Conservation (phyloP, 768 basidiomycete genomes). For the Leucocoprinus birnbaumii region DNA sequence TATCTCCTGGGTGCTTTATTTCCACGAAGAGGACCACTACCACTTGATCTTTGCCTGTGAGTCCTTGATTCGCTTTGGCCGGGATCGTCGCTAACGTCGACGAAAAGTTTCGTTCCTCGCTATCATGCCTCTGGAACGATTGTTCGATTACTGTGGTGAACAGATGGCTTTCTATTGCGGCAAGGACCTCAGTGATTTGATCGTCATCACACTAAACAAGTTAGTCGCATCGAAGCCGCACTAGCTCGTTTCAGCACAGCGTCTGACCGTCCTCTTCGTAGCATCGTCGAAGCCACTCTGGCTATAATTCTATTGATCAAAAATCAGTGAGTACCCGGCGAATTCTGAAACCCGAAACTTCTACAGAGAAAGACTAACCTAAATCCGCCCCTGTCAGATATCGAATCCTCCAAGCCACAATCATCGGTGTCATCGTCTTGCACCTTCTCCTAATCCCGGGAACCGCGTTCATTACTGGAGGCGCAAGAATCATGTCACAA, state of each 20-base stretch:
- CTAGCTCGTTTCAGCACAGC: neutral
- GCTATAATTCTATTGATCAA: constrained; percentile 66
- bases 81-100: constrained; percentile 1
- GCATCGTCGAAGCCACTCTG: constrained; percentile 69
- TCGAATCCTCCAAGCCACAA: constrained; percentile 64
- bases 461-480: constrained; percentile 67
- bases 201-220: constrained; percentile 67
- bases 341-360: neutral
- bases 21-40: constrained; percentile 32
- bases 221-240: constrained; percentile 23
- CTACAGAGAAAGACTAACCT: neutral
- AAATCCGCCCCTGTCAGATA: constrained; percentile 34
- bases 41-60: constrained; percentile 45
- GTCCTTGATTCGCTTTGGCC: neutral
- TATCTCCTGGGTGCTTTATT: constrained; percentile 60
- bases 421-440: constrained; percentile 70
- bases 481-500: constrained; percentile 65
- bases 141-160: constrained; percentile 65
- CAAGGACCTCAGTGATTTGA: constrained; percentile 64
- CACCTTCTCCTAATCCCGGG: constrained; percentile 74
- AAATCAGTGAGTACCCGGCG: constrained; percentile 54
- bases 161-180: constrained; percentile 57
- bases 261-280: constrained; percentile 21
- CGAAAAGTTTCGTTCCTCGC: constrained; percentile 57
- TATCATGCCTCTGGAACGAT: constrained; percentile 61